Evolutionary conservation across 169 alveolate genomes (phyloP), one percentile per base, ranked within the genome.

Genomic region (Plasmodium adleri): DNA sequence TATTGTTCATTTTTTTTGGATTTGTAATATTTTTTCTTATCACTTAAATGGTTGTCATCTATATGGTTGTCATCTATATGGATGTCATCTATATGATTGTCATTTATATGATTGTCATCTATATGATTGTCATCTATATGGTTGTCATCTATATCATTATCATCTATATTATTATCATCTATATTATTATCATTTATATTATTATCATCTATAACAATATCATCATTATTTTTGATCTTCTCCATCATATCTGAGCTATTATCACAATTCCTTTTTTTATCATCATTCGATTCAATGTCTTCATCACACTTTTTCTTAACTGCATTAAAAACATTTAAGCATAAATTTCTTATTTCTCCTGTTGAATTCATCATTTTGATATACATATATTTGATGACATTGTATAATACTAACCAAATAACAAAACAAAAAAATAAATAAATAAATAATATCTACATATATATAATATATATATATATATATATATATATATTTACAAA

Each of bases 341-440:
- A 76, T 32, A 76, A 26, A 50, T 54, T 49, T 32, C 66, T 76
- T 13, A 76, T 4, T 10, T 62, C 50, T 32, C 63, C 64, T 76
- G 88, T n/a, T 63, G 56, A 39, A 50, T 76, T 76, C 58, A 76
- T 17, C 88, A 76, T 76, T 39, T 60, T 76, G 26, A 13, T 64
- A 17, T 24, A n/a, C 17, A 59, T 58, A 47, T 60, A 43, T 74
- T 43, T 17, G 45, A 32, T 32, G 45, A 32, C 45, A 32, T 32
- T 32, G 5, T 32, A 32, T 32, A 32, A 32, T 32, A 32, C 45
- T 32, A 32, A 32, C 3, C 45, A 7, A 32, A 32, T 32, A 32
- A 32, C 58, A 49, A 15, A 52, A n/a, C 20, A 15, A 52, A 52
- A n/a, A 15, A 52, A 52, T 3, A 2, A 52, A 20, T 59, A 72